Percentiles rank a stretch among this genome's conserved stretches.
Evolutionary conservation across 768 basidiomycete species (phyloP).

Genomic region (Suillus bovinus): DNA sequence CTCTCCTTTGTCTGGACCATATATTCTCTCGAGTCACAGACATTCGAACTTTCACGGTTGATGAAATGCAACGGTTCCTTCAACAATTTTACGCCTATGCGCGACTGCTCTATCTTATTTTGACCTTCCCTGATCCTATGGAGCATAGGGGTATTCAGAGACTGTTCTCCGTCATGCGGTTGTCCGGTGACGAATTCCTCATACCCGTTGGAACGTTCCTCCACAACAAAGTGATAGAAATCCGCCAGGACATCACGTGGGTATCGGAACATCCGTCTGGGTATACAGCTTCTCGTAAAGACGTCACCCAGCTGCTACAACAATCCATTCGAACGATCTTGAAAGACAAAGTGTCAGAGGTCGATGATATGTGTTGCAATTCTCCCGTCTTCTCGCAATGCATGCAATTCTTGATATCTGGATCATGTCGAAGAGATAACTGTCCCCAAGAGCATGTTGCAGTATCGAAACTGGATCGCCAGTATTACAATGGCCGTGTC

Average conservation of each 20-base stretch:
- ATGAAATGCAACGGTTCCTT: conserved; percentile 33
- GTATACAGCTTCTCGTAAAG: conserved; percentile 14
- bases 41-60: conserved; percentile 24
- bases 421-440: conserved; percentile 29
- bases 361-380: conserved; percentile 33
- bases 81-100: conserved; percentile 37
- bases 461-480: conserved; percentile 22
- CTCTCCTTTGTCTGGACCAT: conserved; percentile 46
- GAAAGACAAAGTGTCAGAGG: conserved; percentile 26
- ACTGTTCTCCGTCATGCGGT: conserved; percentile 35
- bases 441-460: conserved; percentile 42
- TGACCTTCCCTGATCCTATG: conserved; percentile 30
- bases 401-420: conserved; percentile 33
- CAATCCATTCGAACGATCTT: conserved; percentile 29
- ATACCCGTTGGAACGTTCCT: neutral
- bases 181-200: conserved; percentile 25
- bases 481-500: conserved; percentile 43
- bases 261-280: neutral
- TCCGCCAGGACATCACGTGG: neutral
- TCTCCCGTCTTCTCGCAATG: conserved; percentile 41
- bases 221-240: neutral
- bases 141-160: conserved; percentile 23
- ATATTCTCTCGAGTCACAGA: conserved; percentile 32
- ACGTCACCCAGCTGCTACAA: conserved; percentile 27
- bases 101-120: conserved; percentile 31